Percentiles rank a stretch among this genome's conserved stretches.
These are phyloP conservation scores for Boletus sp. DNA, from an alignment of 768 basidiomycete species.

Conservation along the genomic window DNA sequence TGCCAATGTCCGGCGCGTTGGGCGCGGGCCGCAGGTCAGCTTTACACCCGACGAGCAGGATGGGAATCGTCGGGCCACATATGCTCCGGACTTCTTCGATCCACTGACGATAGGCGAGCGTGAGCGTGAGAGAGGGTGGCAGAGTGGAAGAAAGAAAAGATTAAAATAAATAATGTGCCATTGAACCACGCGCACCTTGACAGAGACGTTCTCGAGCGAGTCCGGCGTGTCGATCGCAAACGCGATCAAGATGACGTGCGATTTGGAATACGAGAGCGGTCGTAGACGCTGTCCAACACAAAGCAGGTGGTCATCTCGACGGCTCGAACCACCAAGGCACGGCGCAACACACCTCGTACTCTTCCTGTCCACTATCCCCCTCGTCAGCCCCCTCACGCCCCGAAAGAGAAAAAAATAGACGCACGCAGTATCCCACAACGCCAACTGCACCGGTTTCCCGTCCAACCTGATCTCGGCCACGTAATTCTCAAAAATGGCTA, in stretches of 20 bases:
- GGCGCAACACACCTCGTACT: conserved; percentile 73
- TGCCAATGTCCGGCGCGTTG: conserved; percentile 43
- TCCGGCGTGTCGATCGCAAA: conserved; percentile 96
- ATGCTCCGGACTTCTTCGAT: conserved; percentile 98
- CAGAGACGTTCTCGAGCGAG: conserved; percentile 91
- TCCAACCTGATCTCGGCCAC: conserved; percentile 98
- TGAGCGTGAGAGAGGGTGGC: background rate
- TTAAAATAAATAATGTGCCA: background rate
- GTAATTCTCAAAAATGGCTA: conserved; percentile 95
- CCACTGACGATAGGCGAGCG: conserved; percentile 56
- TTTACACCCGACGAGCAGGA: conserved; percentile 96
- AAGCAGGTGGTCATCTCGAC: background rate
- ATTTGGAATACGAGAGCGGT: conserved; percentile 96
- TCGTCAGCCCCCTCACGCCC: background rate
- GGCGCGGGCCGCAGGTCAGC: conserved; percentile 78
- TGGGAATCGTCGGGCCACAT: conserved; percentile 89
- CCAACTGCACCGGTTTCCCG: conserved; percentile 95
- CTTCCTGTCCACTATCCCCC: conserved; percentile 86
- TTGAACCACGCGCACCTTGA: conserved; percentile 58
- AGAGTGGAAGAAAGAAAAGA: too few species aligned
- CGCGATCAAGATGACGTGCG: conserved; percentile 97
- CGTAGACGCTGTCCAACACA: conserved; percentile 65
- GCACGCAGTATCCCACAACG: conserved; percentile 99
- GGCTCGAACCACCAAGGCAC: background rate
- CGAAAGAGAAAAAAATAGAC: conserved; percentile 23